phyloP scores from a whole-genome alignment of 2,329 filamentous ascomycete species.

The Ophiostoma novo-ulmi region DNA sequence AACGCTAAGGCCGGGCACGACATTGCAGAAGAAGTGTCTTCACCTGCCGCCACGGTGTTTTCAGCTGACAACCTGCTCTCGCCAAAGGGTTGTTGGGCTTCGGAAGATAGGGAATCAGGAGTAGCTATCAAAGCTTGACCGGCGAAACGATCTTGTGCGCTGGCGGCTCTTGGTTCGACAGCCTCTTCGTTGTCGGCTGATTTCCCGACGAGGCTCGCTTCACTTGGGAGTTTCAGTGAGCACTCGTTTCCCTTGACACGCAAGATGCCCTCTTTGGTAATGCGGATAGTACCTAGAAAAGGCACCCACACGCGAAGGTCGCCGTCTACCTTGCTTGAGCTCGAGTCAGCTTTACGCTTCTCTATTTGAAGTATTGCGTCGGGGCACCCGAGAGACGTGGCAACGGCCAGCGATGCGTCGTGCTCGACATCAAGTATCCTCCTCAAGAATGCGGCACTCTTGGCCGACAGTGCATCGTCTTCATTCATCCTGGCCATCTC shows the following conservation, averaged over 20 bases:
- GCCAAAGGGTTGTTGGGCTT: not conserved
- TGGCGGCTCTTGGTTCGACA: not conserved
- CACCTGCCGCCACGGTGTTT: not conserved
- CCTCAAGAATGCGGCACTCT: constrained; percentile 34
- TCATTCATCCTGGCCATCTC: constrained; percentile 27
- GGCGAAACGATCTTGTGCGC: not conserved
- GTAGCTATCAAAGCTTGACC: not conserved
- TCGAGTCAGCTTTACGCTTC: not conserved
- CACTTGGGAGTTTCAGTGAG: not conserved
- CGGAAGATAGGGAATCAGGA: not conserved
- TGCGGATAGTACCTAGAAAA: constrained; percentile 39
- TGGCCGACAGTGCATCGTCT: constrained; percentile 32
- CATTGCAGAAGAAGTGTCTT: not conserved
- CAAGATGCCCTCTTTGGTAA: constrained; percentile 28
- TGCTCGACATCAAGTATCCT: constrained; percentile 39
- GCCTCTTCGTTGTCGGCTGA: not conserved
- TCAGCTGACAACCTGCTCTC: not conserved
- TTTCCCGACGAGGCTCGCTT: not conserved
- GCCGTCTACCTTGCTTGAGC: not conserved
- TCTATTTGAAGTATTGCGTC: not conserved
- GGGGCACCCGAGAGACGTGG: constrained; percentile 8
- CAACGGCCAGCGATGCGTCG: constrained; percentile 13
- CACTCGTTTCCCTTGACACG: constrained; percentile 15
- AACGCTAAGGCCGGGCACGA: not conserved
- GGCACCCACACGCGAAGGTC: constrained; percentile 38